A percentile compares a stretch with the other conserved stretches of the same genome.
phyloP scores from a whole-genome alignment of 2,329 filamentous ascomycete species.

The Seiridium cupressi region DNA sequence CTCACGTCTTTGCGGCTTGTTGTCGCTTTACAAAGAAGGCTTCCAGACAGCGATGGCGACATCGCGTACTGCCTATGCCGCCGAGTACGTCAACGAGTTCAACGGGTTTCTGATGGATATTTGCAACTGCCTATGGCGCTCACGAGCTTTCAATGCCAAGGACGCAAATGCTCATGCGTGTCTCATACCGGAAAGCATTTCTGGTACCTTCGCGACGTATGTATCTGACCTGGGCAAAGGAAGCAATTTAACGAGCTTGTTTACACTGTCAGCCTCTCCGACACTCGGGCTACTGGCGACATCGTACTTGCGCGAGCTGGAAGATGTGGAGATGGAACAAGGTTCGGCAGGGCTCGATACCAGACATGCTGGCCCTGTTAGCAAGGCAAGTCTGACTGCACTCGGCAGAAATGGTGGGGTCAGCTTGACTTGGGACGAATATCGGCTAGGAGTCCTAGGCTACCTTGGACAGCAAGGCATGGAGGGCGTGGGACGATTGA shows the following conservation, averaged over 20 bases:
- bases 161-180: slow-evolving; percentile 64
- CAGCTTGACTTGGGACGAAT: slow-evolving; percentile 69
- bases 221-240: slow-evolving; percentile 45
- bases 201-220: slow-evolving; percentile 46
- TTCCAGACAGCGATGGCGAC: slow-evolving; percentile 55
- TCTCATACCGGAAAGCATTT: slow-evolving; percentile 42
- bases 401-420: slow-evolving; percentile 66
- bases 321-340: slow-evolving; percentile 50
- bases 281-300: slow-evolving; percentile 55
- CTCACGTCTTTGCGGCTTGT: slow-evolving; percentile 67
- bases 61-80: slow-evolving; percentile 44
- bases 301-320: slow-evolving; percentile 51
- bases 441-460: slow-evolving; percentile 68
- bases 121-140: slow-evolving; percentile 80
- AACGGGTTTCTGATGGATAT: slow-evolving; percentile 86
- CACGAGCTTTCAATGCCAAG: slow-evolving; percentile 63
- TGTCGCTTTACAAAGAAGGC: slow-evolving; percentile 71
- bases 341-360: slow-evolving; percentile 35
- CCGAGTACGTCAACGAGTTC: slow-evolving; percentile 65
- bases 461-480: slow-evolving; percentile 65
- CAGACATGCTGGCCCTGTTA: slow-evolving; percentile 68
- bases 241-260: slow-evolving; percentile 46
- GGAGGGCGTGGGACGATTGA: slow-evolving; percentile 65
- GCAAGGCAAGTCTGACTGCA: slow-evolving; percentile 61
- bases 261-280: slow-evolving; percentile 60